Percentiles rank a stretch among this genome's conserved stretches.
These are phyloP conservation scores for Microcos paniculata DNA, from an alignment of 345 rosid genomes.

Conservation along the genomic window DNA sequence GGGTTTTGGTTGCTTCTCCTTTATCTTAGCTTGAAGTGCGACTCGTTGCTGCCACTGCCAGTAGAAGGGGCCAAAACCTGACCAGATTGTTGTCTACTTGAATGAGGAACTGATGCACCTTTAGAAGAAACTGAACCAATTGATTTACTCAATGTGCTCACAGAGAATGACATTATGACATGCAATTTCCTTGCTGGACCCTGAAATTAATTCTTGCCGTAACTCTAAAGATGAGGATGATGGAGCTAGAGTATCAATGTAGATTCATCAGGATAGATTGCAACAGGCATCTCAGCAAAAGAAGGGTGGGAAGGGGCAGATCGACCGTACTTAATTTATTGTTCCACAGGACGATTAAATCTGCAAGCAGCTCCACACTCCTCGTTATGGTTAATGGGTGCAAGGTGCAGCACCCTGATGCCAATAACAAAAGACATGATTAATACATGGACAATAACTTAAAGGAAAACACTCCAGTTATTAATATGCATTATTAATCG, in stretches of 20 bases:
- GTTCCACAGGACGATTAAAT: slow-evolving; percentile 70
- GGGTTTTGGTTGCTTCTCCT: slow-evolving; percentile 19
- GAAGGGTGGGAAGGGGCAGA: slow-evolving; percentile 84
- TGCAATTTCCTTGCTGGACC: slow-evolving; percentile 40
- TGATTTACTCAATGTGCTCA: slow-evolving; percentile 40
- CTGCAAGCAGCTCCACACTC: slow-evolving; percentile 69
- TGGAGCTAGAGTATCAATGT: slow-evolving; percentile 62
- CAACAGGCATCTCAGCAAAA: slow-evolving; percentile 70
- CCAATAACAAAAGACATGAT: background rate
- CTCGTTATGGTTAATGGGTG: slow-evolving; percentile 54
- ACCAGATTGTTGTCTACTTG: slow-evolving; percentile 39
- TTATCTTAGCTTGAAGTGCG: slow-evolving; percentile 32
- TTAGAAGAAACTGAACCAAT: slow-evolving; percentile 38
- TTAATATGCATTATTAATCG: background rate
- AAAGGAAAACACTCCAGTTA: background rate
- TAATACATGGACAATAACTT: background rate
- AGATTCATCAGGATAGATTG: slow-evolving; percentile 71
- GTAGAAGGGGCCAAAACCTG: slow-evolving; percentile 47
- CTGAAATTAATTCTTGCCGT: slow-evolving; percentile 51
- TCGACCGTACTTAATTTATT: slow-evolving; percentile 60
- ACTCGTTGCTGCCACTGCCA: slow-evolving; percentile 20
- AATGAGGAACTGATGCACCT: slow-evolving; percentile 30
- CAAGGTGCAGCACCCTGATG: slow-evolving; percentile 68
- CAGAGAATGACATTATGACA: slow-evolving; percentile 41
- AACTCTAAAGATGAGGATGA: slow-evolving; percentile 64